A percentile compares a stretch with the other conserved stretches of the same genome.
Evolutionary conservation across 345 rosid species (phyloP).

Genomic region (Hibiscus syriacus): DNA sequence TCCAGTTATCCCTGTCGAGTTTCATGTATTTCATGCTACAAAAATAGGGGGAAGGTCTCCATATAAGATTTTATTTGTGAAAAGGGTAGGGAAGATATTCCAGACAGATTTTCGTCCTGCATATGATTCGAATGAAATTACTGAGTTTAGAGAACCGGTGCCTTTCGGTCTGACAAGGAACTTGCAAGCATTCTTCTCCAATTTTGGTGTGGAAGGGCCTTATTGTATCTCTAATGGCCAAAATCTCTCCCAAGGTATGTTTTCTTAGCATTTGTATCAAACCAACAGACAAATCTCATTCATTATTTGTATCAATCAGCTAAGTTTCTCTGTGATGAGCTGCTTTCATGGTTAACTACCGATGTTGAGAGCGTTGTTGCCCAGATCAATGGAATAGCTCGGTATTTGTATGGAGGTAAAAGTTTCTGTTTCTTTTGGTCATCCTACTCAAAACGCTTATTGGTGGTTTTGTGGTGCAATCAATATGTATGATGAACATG

Average conservation of each 20-base stretch:
- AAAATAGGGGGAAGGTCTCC: conserved; percentile 99
- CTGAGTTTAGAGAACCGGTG: no score
- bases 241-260: conserved; percentile 79
- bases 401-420: conserved; percentile 62
- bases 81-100: conserved; percentile 92
- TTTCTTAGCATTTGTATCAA: neutral
- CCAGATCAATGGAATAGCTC: conserved; percentile 72
- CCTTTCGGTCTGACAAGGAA: conserved; percentile 97
- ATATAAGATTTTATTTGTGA: conserved; percentile 85
- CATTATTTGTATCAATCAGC: conserved; percentile 85
- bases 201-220: conserved; percentile 98
- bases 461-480: conserved; percentile 32
- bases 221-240: conserved; percentile 80
- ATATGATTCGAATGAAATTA: no score
- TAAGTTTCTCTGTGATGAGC: conserved; percentile 95
- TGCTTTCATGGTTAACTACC: conserved; percentile 71
- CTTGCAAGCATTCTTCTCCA: conserved; percentile 92
- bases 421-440: neutral
- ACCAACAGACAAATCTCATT: neutral
- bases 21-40: conserved; percentile 98
- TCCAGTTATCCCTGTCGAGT: conserved; percentile 92
- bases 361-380: conserved; percentile 70
- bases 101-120: no score
- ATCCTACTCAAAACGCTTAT: neutral
- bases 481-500: no score